Percentiles rank a stretch among this genome's conserved stretches.
phyloP scores from a whole-genome alignment of 1,284 basidiomycete species.

The Apiotrichum mycotoxinovorans region DNA sequence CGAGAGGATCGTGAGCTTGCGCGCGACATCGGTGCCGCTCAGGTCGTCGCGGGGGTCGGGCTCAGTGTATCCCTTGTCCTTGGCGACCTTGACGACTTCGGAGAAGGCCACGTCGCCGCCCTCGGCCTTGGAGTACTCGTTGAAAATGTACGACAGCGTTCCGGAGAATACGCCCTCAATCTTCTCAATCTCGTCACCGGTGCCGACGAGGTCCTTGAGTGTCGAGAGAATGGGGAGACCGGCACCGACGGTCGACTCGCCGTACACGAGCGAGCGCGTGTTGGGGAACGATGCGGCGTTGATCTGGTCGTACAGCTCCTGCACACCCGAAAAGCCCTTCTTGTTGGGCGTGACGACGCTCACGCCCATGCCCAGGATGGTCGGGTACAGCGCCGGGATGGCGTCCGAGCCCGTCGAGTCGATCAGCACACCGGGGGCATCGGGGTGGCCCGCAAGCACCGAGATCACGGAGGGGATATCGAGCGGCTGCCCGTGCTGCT shows the following conservation, averaged over 20 bases:
- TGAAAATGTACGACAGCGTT: conserved; percentile 99
- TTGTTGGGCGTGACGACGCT: conserved; percentile 97
- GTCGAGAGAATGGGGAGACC: conserved; percentile 90
- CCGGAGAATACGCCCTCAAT: conserved; percentile 68
- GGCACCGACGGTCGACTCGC: conserved; percentile 93
- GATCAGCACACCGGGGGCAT: conserved; percentile 70
- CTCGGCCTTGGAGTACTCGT: conserved; percentile 70
- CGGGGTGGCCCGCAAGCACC: conserved; percentile 49
- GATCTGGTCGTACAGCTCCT: conserved; percentile 70
- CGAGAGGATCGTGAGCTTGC: conserved; percentile 93
- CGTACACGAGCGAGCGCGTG: conserved; percentile 62
- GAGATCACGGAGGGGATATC: conserved; percentile 52
- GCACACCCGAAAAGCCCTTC: conserved; percentile 83
- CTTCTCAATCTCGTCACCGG: conserved; percentile 73
- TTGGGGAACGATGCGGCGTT: conserved; percentile 56
- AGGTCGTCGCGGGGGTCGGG: conserved; percentile 96
- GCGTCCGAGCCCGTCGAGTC: conserved; percentile 89
- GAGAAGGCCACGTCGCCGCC: conserved; percentile 63
- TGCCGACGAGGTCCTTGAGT: conserved; percentile 82
- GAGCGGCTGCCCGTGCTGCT: conserved; percentile 44
- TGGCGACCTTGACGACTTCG: conserved; percentile 80
- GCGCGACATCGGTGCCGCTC: conserved; percentile 92
- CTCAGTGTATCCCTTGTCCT: conserved; percentile 94
- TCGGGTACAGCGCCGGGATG: conserved; percentile 79
- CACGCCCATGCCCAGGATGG: conserved; percentile 72